Evolutionary conservation across 768 basidiomycete species (phyloP).

Genomic region (Gautieria morchelliformis): DNA sequence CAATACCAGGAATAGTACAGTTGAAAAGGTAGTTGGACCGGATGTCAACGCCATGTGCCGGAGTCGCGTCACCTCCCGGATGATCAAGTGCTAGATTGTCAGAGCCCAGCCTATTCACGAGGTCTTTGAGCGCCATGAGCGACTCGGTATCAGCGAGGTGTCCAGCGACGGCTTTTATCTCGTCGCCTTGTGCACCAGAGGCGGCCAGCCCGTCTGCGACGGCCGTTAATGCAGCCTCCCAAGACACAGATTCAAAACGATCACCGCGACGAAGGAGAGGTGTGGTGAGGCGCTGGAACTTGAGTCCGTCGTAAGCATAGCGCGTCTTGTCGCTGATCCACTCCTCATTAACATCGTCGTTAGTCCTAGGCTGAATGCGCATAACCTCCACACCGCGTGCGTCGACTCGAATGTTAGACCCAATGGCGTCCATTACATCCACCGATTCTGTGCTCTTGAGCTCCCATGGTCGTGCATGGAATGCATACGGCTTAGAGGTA

Average conservation of each 20-base stretch:
- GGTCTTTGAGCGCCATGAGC: slow-evolving; percentile 87
- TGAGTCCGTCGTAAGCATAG: slow-evolving; percentile 90
- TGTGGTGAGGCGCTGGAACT: slow-evolving; percentile 89
- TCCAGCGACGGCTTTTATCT: slow-evolving; percentile 93
- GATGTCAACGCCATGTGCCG: slow-evolving; percentile 77
- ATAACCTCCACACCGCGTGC: slow-evolving; percentile 94
- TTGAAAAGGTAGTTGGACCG: slow-evolving; percentile 98
- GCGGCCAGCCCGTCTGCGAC: slow-evolving; percentile 68
- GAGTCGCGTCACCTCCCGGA: slow-evolving; percentile 51
- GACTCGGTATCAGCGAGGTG: slow-evolving; percentile 91
- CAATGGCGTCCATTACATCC: slow-evolving; percentile 91
- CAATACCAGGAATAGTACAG: slow-evolving; percentile 80
- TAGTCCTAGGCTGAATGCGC: slow-evolving; percentile 92
- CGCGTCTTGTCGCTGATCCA: slow-evolving; percentile 99
- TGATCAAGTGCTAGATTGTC: slow-evolving; percentile 87
- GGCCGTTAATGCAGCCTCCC: slow-evolving; percentile 80
- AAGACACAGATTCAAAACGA: slow-evolving; percentile 80
- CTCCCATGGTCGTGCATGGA: slow-evolving; percentile 97
- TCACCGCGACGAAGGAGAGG: slow-evolving; percentile 89
- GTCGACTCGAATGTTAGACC: slow-evolving; percentile 94
- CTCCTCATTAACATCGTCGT: slow-evolving; percentile 98
- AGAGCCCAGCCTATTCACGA: slow-evolving; percentile 86
- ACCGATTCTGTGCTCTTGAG: slow-evolving; percentile 96
- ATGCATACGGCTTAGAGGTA: slow-evolving; percentile 97
- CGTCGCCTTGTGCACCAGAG: slow-evolving; percentile 79